phyloP scores from a whole-genome alignment of 805 yeast genomes.

The Wickerhamiella bombiphila region DNA sequence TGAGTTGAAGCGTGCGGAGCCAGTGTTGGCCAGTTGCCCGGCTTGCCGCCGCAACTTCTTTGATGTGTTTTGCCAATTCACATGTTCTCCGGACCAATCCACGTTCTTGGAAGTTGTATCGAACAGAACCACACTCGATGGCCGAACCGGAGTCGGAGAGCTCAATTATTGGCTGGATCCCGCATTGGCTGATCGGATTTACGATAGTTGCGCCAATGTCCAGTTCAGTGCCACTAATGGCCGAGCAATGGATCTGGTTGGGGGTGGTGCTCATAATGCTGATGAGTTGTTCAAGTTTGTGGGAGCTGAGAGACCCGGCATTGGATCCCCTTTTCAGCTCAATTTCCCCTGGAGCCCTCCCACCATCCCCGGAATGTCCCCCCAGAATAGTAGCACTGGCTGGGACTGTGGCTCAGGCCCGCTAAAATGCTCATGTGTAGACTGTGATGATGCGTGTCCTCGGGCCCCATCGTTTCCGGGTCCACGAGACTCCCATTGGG shows the following conservation, averaged over 20 bases:
- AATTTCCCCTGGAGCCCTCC: conserved; percentile 42
- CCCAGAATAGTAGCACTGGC: conserved; percentile 21
- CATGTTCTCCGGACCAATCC: conserved; percentile 79
- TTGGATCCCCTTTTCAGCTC: conserved; percentile 92
- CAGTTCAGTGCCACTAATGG: conserved; percentile 93
- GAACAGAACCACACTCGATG: conserved; percentile 34
- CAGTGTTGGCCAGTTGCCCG: conserved; percentile 77
- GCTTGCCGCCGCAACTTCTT: conserved; percentile 81
- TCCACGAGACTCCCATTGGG: conserved; percentile 36
- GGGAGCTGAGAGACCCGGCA: conserved; percentile 85
- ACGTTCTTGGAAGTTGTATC: conserved; percentile 53
- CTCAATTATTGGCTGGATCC: conserved; percentile 48
- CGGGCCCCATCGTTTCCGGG: conserved; percentile 28
- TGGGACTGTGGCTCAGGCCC: conserved; percentile 44
- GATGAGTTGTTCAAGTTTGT: conserved; percentile 65
- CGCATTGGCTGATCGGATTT: conserved; percentile 48
- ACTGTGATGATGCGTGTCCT: conserved; percentile 76
- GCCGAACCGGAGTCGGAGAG: conserved; percentile 52
- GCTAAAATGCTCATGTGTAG: conserved; percentile 62
- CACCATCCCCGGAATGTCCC: not conserved
- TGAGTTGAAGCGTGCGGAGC: conserved; percentile 60
- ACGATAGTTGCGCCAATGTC: conserved; percentile 73
- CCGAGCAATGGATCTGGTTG: conserved; percentile 88
- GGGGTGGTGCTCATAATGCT: conserved; percentile 86
- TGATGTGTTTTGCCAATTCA: conserved; percentile 67